Evolutionary conservation across 768 basidiomycete species (phyloP).

Genomic region (Trametes punicea): DNA sequence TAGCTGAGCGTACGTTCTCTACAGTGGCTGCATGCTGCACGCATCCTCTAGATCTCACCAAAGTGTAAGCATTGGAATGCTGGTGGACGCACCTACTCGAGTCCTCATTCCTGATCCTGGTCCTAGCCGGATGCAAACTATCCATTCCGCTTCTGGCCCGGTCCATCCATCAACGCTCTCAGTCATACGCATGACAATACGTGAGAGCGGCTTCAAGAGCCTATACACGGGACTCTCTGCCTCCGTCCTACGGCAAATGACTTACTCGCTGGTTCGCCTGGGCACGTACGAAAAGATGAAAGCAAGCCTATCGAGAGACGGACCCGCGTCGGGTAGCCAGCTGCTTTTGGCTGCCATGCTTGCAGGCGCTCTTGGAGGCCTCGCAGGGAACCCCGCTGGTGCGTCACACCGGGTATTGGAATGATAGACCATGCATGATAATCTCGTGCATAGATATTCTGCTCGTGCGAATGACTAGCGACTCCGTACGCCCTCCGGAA

Average conservation of each 20-base stretch:
- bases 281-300: slow-evolving; percentile 83
- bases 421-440: neutral
- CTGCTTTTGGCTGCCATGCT: slow-evolving; percentile 63
- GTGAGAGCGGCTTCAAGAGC: slow-evolving; percentile 65
- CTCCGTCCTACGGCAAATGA: slow-evolving; percentile 85
- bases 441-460: slow-evolving; percentile 50
- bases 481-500: slow-evolving; percentile 69
- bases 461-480: slow-evolving; percentile 86
- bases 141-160: slow-evolving; percentile 41
- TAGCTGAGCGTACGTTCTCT: neutral
- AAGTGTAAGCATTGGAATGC: slow-evolving; percentile 54
- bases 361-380: slow-evolving; percentile 78
- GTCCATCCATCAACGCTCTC: slow-evolving; percentile 61
- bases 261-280: slow-evolving; percentile 82
- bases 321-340: slow-evolving; percentile 49
- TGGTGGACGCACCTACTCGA: neutral
- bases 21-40: slow-evolving; percentile 79
- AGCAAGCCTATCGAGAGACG: slow-evolving; percentile 45
- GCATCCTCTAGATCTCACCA: slow-evolving; percentile 81
- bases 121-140: slow-evolving; percentile 77
- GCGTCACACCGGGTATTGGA: slow-evolving; percentile 16
- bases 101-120: neutral
- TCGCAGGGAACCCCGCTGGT: slow-evolving; percentile 85
- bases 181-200: slow-evolving; percentile 62
- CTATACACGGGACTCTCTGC: slow-evolving; percentile 82